A percentile compares a stretch with the other conserved stretches of the same genome.
These are phyloP conservation scores for Epithele typhae DNA, from an alignment of 768 basidiomycete genomes.

Conservation along the genomic window DNA sequence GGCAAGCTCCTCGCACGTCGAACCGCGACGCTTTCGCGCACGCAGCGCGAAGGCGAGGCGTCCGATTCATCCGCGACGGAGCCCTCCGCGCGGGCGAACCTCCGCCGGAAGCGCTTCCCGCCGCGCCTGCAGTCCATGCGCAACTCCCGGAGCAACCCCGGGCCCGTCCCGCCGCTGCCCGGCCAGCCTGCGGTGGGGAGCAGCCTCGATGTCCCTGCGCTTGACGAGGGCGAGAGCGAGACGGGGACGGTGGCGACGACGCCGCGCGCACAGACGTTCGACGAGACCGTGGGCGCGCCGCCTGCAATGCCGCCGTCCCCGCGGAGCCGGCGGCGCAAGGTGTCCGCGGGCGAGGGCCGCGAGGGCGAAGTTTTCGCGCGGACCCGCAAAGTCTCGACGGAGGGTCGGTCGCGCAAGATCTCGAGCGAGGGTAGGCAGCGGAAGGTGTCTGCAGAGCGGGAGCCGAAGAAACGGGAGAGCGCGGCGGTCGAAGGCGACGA, in stretches of 20 bases:
- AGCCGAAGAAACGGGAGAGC: slow-evolving; percentile 46
- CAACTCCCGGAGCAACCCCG: slow-evolving; percentile 16
- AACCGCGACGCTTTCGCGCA: slow-evolving; percentile 11
- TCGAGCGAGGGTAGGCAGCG: slow-evolving; percentile 24
- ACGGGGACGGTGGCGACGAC: slow-evolving; percentile 49
- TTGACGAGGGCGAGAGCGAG: slow-evolving; percentile 39
- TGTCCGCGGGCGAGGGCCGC: slow-evolving; percentile 34
- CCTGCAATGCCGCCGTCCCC: slow-evolving; percentile 24
- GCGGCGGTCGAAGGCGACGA: slow-evolving; percentile 77
- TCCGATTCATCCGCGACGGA: slow-evolving; percentile 46
- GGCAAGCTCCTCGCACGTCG: slow-evolving; percentile 9
- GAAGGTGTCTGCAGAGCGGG: slow-evolving; percentile 42
- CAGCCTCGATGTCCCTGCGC: slow-evolving; percentile 45
- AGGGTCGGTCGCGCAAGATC: slow-evolving; percentile 21
- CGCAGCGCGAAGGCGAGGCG: slow-evolving; percentile 31
- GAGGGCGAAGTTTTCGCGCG: slow-evolving; percentile 33
- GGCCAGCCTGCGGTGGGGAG: slow-evolving; percentile 43
- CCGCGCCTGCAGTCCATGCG: slow-evolving; percentile 45
- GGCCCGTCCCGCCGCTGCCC: slow-evolving; percentile 9
- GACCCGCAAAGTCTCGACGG: slow-evolving; percentile 26
- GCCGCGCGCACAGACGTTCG: slow-evolving; percentile 52
- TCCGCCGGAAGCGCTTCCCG: slow-evolving; percentile 51
- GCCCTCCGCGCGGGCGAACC: slow-evolving; percentile 33
- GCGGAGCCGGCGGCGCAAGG: slow-evolving; percentile 30
- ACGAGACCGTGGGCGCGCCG: slow-evolving; percentile 23